Percentiles rank a stretch among this genome's conserved stretches.
Evolutionary conservation across 2,329 filamentous ascomycete genomes (phyloP).

Genomic region (Corniculantispora saksenae): DNA sequence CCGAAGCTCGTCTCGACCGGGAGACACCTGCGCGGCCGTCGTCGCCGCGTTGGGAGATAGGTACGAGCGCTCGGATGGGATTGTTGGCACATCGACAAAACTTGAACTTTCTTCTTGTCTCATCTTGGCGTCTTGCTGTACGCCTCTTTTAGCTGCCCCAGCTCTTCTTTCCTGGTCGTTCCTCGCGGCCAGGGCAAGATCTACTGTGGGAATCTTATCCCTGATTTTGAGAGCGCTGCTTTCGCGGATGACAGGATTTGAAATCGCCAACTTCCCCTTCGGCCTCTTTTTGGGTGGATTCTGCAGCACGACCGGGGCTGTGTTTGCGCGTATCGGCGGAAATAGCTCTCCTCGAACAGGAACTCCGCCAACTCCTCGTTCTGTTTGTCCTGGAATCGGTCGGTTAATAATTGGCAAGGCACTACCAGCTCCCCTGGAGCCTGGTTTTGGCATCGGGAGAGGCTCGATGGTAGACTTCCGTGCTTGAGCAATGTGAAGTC

Average conservation of each 20-base stretch:
- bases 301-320: slow-evolving; percentile 25
- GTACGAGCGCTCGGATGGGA: background rate
- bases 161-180: slow-evolving; percentile 44
- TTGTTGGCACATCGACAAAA: background rate
- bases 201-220: slow-evolving; percentile 50
- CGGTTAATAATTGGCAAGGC: slow-evolving; percentile 41
- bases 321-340: slow-evolving; percentile 39
- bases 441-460: background rate
- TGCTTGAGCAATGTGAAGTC: background rate
- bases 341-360: slow-evolving; percentile 44
- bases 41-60: slow-evolving; percentile 34
- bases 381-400: slow-evolving; percentile 38
- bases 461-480: background rate
- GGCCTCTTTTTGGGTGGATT: slow-evolving; percentile 29
- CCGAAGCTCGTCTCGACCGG: slow-evolving; percentile 51
- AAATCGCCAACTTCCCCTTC: slow-evolving; percentile 48
- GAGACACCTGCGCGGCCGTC: slow-evolving; percentile 53
- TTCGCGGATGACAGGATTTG: slow-evolving; percentile 47
- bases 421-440: slow-evolving; percentile 1
- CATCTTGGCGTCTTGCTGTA: slow-evolving; percentile 16
- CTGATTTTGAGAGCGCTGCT: slow-evolving; percentile 40
- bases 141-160: background rate
- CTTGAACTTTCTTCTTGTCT: slow-evolving; percentile 40
- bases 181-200: slow-evolving; percentile 49
- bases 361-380: slow-evolving; percentile 39